Conservation (phyloP, 768 basidiomycete species). For the Floccularia luteovirens region DNA sequence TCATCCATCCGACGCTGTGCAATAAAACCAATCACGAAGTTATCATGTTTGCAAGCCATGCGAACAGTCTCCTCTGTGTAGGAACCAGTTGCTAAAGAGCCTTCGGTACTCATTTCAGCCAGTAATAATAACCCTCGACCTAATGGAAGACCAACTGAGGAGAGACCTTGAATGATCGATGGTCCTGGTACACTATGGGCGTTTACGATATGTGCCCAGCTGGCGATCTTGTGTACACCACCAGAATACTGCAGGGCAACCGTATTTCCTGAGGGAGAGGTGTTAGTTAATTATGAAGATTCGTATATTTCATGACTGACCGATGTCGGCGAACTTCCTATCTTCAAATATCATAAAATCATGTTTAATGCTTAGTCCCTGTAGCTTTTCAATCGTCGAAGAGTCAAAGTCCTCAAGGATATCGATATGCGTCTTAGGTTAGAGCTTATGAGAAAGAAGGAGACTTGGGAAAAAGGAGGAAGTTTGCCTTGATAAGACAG, state of each 20-base stretch:
- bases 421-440: conserved; percentile 86
- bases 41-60: conserved; percentile 76
- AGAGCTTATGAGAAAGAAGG: conserved; percentile 11
- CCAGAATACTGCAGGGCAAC: conserved; percentile 91
- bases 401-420: conserved; percentile 88
- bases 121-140: conserved; percentile 85
- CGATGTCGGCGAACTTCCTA: conserved; percentile 98
- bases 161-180: conserved; percentile 85
- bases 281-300: no score
- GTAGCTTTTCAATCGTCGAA: conserved; percentile 60
- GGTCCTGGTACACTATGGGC: conserved; percentile 97
- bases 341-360: conserved; percentile 98
- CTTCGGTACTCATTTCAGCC: conserved; percentile 93
- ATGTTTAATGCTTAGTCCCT: conserved; percentile 65
- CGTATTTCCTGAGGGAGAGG: conserved; percentile 72
- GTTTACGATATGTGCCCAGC: conserved; percentile 96
- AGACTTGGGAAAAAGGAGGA: conserved; percentile 10
- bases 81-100: conserved; percentile 71
- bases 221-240: conserved; percentile 89
- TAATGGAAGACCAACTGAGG: conserved; percentile 78
- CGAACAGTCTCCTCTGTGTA: conserved; percentile 83
- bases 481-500: conserved; percentile 86
- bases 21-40: conserved; percentile 96
- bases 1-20: conserved; percentile 82
- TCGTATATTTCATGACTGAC: conserved; percentile 50